Evolutionary conservation across 2,329 filamentous ascomycete genomes (phyloP).

Genomic region (Cladophialophora carrionii): DNA sequence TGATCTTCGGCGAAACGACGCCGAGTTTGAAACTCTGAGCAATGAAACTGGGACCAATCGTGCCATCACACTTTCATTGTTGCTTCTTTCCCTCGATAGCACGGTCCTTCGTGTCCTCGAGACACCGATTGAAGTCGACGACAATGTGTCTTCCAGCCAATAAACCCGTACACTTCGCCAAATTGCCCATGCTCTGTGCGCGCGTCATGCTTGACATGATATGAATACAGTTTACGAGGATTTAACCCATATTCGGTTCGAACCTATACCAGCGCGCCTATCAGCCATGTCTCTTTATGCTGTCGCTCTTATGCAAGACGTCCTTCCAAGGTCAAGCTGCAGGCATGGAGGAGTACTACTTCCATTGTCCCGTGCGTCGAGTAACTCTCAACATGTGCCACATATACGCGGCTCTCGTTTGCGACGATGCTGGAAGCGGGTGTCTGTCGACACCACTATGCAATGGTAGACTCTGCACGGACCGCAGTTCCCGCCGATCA

Average conservation of each 20-base stretch:
- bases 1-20: conserved; percentile 2
- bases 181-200: background rate
- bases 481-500: background rate
- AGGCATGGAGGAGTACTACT: background rate
- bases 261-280: background rate
- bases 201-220: background rate
- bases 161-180: background rate
- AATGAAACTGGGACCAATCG: background rate
- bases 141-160: background rate
- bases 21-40: background rate
- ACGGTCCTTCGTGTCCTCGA: background rate
- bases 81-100: background rate
- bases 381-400: background rate
- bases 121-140: background rate
- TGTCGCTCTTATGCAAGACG: background rate
- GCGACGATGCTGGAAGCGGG: too few species aligned
- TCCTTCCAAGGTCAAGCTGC: background rate
- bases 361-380: background rate
- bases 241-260: background rate
- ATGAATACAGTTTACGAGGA: background rate
- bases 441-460: background rate
- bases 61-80: background rate
- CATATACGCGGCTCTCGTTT: background rate
- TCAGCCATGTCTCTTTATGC: too few species aligned
- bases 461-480: background rate